phyloP scores from a whole-genome alignment of 768 basidiomycete species.

The Omphalotus guepiniiformis region DNA sequence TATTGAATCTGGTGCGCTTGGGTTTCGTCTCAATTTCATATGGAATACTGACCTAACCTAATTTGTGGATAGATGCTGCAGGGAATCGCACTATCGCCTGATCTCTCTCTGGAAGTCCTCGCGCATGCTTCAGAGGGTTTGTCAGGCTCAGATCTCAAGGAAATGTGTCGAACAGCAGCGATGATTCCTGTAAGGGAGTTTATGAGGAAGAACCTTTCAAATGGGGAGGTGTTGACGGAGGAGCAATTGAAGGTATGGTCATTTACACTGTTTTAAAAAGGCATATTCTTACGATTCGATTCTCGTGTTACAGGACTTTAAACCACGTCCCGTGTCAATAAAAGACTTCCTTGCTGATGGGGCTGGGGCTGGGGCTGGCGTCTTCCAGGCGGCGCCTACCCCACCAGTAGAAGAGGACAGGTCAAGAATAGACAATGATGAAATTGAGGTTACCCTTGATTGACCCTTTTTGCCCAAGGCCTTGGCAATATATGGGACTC shows the following conservation, averaged over 20 bases:
- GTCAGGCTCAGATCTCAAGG: constrained; percentile 89
- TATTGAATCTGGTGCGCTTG: constrained; percentile 65
- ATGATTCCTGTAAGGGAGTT: constrained; percentile 90
- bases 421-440: constrained; percentile 3
- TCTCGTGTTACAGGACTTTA: neutral
- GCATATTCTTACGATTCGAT: neutral
- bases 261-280: neutral
- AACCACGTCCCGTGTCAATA: constrained; percentile 5
- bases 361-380: no score
- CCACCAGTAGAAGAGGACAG: constrained; percentile 4
- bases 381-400: neutral
- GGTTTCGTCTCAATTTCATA: neutral
- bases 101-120: constrained; percentile 58
- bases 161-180: constrained; percentile 89
- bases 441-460: no score
- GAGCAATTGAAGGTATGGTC: constrained; percentile 16
- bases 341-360: constrained; percentile 7
- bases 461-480: no score
- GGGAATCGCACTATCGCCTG: constrained; percentile 61
- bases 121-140: constrained; percentile 68
- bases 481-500: no score
- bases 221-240: constrained; percentile 40
- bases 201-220: constrained; percentile 48
- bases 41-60: neutral
- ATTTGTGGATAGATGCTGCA: constrained; percentile 66